A percentile compares a stretch with the other conserved stretches of the same genome.
Evolutionary conservation across 2,329 filamentous ascomycete genomes (phyloP).

Genomic region (Chaetoscypha palmicola): DNA sequence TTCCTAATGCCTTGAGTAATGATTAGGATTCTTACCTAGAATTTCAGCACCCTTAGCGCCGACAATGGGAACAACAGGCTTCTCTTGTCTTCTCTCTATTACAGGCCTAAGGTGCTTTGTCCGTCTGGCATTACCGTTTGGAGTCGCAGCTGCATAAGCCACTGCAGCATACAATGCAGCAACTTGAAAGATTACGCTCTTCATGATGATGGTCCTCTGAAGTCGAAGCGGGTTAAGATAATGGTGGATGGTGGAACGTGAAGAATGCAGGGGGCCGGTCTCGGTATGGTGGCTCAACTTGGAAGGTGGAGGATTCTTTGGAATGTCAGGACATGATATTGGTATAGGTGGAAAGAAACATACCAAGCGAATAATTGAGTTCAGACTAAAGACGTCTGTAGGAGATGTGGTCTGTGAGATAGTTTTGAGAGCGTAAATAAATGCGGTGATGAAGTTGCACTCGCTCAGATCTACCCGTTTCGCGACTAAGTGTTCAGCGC

Average conservation of each 20-base stretch:
- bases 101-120: conserved; percentile 6
- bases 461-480: too few relatives aligned
- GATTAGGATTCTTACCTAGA: not conserved
- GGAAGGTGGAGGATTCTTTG: not conserved
- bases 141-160: not conserved
- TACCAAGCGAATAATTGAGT: not conserved
- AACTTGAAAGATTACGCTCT: not conserved
- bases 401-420: too few relatives aligned
- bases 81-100: not conserved
- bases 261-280: not conserved
- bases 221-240: not conserved
- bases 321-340: not conserved
- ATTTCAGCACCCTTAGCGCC: conserved; percentile 3
- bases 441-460: too few relatives aligned
- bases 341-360: not conserved
- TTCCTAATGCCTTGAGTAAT: too few relatives aligned
- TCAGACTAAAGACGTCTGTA: too few relatives aligned
- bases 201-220: not conserved
- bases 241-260: too few relatives aligned
- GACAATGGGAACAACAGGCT: conserved; percentile 1
- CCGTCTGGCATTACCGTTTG: not conserved
- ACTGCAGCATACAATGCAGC: not conserved
- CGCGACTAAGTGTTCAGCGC: too few relatives aligned
- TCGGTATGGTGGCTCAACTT: not conserved
- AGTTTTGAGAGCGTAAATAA: too few relatives aligned